Evolutionary conservation across 176 grass and related monocot species (phyloP).

Genomic region (Musa itinerans): DNA sequence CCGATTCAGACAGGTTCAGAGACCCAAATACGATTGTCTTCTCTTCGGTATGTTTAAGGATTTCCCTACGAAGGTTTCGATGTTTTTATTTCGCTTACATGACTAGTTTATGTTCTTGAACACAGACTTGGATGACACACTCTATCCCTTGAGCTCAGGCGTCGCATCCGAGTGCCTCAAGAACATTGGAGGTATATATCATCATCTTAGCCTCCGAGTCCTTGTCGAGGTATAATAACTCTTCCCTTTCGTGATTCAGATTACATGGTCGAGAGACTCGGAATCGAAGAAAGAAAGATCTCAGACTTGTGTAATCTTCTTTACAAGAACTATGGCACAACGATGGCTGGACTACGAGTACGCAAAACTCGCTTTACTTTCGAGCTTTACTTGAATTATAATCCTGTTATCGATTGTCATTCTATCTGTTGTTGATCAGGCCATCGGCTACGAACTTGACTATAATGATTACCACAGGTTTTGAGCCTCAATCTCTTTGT

Average conservation of each 20-base stretch:
- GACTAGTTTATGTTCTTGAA: not conserved
- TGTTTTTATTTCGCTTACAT: not conserved
- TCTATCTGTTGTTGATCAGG: slow-evolving; percentile 26
- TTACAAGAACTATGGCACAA: slow-evolving; percentile 93
- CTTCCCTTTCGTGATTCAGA: slow-evolving; percentile 25
- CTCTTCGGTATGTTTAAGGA: slow-evolving; percentile 51
- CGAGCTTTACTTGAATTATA: not conserved
- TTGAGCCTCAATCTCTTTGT: not conserved
- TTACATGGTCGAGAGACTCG: slow-evolving; percentile 75
- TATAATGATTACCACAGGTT: slow-evolving; percentile 76
- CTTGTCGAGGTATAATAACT: not conserved
- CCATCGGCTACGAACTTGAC: slow-evolving; percentile 69
- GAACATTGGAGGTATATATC: slow-evolving; percentile 63
- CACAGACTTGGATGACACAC: slow-evolving; percentile 75
- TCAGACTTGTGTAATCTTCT: slow-evolving; percentile 54
- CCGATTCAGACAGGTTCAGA: slow-evolving; percentile 30
- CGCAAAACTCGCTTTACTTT: not conserved
- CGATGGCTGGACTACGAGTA: slow-evolving; percentile 81
- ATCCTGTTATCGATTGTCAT: not conserved
- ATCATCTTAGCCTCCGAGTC: too few species aligned
- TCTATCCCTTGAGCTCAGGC: slow-evolving; percentile 60
- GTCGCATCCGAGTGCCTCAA: slow-evolving; percentile 47
- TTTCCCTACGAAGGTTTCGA: not conserved
- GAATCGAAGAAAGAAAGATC: slow-evolving; percentile 44
- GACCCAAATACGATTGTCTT: slow-evolving; percentile 58